Evolutionary conservation across 306 rosid genomes (phyloP).

Genomic region (Castanospermum australe): DNA sequence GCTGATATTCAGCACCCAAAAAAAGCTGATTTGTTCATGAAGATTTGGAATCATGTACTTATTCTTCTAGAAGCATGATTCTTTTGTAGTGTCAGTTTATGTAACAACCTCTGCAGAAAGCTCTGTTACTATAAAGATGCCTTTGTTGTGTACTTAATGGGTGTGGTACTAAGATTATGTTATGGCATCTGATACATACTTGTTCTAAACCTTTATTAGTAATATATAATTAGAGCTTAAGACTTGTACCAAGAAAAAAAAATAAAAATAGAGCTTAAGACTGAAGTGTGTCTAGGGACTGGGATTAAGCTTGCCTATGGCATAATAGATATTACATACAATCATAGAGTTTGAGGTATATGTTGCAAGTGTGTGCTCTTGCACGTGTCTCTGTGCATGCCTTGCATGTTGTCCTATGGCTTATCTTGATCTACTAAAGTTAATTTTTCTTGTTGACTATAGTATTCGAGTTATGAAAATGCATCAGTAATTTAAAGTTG

Average conservation of each 20-base stretch:
- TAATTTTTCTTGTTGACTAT: conserved; percentile 11
- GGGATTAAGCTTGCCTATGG: neutral
- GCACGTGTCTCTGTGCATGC: neutral
- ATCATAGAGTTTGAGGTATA: neutral
- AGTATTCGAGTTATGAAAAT: neutral
- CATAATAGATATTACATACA: neutral
- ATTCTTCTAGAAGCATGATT: neutral
- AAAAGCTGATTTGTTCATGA: neutral
- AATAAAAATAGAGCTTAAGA: too few species aligned
- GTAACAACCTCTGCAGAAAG: neutral
- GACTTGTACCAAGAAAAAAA: too few species aligned
- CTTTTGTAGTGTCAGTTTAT: neutral
- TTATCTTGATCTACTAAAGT: neutral
- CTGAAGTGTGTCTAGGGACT: neutral
- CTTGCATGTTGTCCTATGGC: neutral
- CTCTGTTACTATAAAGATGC: neutral
- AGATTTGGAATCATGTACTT: neutral
- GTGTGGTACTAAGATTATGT: neutral
- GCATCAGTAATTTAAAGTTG: neutral
- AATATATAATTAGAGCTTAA: neutral
- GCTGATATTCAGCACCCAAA: neutral
- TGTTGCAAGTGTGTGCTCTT: neutral
- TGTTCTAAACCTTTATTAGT: neutral
- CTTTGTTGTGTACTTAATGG: neutral
- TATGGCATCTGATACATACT: neutral